Percentiles rank a stretch among this genome's conserved stretches.
These are phyloP conservation scores for Ophiostoma sp. DNA, from an alignment of 2,329 filamentous ascomycete genomes.

Conservation along the genomic window DNA sequence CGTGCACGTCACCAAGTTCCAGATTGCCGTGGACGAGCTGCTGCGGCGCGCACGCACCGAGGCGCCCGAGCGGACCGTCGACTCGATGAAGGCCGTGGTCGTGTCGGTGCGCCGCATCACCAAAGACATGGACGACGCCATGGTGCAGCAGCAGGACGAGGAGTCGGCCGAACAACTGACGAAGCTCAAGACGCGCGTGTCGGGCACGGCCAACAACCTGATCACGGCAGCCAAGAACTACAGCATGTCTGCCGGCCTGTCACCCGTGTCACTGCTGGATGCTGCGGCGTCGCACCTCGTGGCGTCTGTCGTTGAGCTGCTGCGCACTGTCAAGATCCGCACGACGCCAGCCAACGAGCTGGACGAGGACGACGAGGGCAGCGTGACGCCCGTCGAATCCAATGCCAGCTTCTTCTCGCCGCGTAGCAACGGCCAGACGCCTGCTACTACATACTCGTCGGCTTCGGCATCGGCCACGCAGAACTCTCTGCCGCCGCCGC, in stretches of 20 bases:
- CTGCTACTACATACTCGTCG: conserved; percentile 33
- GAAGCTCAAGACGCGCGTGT: conserved; percentile 75
- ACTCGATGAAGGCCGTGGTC: conserved; percentile 82
- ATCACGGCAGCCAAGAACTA: conserved; percentile 95
- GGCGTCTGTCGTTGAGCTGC: conserved; percentile 76
- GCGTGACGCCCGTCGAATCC: conserved; percentile 60
- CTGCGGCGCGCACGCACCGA: conserved; percentile 69
- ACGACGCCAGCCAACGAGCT: conserved; percentile 68
- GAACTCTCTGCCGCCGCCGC: conserved; percentile 46
- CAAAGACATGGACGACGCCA: conserved; percentile 64
- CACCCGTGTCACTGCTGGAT: conserved; percentile 88
- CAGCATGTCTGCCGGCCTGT: conserved; percentile 72
- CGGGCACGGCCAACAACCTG: conserved; percentile 89
- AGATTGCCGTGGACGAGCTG: conserved; percentile 88
- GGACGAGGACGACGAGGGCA: conserved; percentile 69
- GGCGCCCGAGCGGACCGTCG: conserved; percentile 69
- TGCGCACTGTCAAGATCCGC: conserved; percentile 78
- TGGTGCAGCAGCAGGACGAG: conserved; percentile 44
- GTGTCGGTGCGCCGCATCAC: conserved; percentile 78
- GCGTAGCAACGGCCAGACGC: conserved; percentile 36
- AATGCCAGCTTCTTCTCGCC: conserved; percentile 61
- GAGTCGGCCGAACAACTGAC: conserved; percentile 53
- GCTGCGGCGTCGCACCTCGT: conserved; percentile 89
- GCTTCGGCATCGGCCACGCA: conserved; percentile 32
- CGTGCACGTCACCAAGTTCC: conserved; percentile 89